A percentile compares a stretch with the other conserved stretches of the same genome.
These are phyloP conservation scores for Alternaria ethzedia DNA, from an alignment of 2,329 filamentous ascomycete genomes.

Conservation along the genomic window DNA sequence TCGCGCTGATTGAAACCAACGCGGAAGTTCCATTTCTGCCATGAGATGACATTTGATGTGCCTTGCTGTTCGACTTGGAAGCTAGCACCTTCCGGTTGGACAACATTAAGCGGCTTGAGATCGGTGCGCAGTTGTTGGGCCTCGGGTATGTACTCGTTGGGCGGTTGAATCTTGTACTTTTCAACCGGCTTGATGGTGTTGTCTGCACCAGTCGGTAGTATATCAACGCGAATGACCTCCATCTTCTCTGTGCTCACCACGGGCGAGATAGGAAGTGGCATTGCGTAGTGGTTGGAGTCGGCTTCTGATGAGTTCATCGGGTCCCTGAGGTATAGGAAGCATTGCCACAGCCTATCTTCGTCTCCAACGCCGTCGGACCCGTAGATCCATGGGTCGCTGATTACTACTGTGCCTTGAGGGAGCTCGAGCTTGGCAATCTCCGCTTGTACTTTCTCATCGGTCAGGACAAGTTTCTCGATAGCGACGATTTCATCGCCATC, in stretches of 20 bases:
- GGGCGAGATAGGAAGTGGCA: constrained; percentile 70
- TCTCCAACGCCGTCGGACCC: constrained; percentile 59
- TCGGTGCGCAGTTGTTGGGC: constrained; percentile 66
- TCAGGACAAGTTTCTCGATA: constrained; percentile 63
- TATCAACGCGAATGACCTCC: constrained; percentile 72
- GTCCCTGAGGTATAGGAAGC: constrained; percentile 71
- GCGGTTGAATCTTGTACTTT: constrained; percentile 64
- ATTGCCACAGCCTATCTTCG: constrained; percentile 63
- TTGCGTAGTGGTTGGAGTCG: constrained; percentile 74
- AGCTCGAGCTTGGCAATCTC: constrained; percentile 66
- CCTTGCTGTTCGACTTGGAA: constrained; percentile 62
- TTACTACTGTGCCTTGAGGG: constrained; percentile 62
- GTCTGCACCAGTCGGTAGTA: constrained; percentile 71
- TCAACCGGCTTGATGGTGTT: constrained; percentile 61
- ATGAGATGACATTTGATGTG: constrained; percentile 63
- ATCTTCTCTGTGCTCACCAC: constrained; percentile 68
- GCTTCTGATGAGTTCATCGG: constrained; percentile 63
- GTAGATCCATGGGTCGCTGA: constrained; percentile 74
- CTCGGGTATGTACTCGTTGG: constrained; percentile 72
- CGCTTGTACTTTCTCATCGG: constrained; percentile 62
- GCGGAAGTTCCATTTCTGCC: constrained; percentile 76
- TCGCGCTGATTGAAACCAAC: constrained; percentile 74
- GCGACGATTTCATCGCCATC: constrained; percentile 67
- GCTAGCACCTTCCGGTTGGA: constrained; percentile 69
- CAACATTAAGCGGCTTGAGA: constrained; percentile 68